A percentile compares a stretch with the other conserved stretches of the same genome.
These are phyloP conservation scores for Whalleya microplaca DNA, from an alignment of 2,329 filamentous ascomycete genomes.

Conservation along the genomic window DNA sequence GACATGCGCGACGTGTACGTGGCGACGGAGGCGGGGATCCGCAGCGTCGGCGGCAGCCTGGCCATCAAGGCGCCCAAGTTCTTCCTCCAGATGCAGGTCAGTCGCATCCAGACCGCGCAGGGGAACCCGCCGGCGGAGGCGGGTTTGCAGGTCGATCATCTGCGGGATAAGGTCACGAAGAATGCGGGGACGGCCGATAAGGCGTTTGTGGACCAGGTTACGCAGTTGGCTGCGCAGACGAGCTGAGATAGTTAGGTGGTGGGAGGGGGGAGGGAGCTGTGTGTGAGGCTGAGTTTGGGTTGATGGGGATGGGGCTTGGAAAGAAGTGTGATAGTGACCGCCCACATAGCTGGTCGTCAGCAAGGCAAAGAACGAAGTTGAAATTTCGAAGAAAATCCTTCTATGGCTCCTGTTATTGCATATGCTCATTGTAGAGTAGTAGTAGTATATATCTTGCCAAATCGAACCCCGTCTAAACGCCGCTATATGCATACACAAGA, in stretches of 20 bases:
- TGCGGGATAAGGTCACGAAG: constrained; percentile 60
- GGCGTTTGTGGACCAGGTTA: constrained; percentile 56
- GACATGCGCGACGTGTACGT: constrained; percentile 59
- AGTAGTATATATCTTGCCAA: constrained; percentile 4
- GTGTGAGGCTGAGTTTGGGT: neutral
- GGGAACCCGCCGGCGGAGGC: constrained; percentile 56
- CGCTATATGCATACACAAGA: constrained; percentile 19
- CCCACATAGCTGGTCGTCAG: no score
- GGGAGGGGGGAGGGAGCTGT: neutral
- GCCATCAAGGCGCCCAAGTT: constrained; percentile 67
- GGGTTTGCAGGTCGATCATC: constrained; percentile 58
- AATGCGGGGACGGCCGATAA: constrained; percentile 56
- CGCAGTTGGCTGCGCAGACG: constrained; percentile 26
- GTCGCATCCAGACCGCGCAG: constrained; percentile 62
- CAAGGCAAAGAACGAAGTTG: no score
- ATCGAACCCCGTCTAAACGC: constrained; percentile 23
- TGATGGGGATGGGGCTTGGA: neutral
- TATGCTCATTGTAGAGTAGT: constrained; percentile 10
- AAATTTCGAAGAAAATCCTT: constrained; percentile 14
- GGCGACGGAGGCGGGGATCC: constrained; percentile 62
- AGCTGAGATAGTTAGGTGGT: constrained; percentile 12
- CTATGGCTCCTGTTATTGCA: constrained; percentile 11
- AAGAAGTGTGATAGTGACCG: no score
- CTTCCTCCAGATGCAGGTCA: constrained; percentile 63
- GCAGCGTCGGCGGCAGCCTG: constrained; percentile 55